These are phyloP conservation scores for Leccinum sublutescens DNA, from an alignment of 768 basidiomycete species.

Conservation along the genomic window DNA sequence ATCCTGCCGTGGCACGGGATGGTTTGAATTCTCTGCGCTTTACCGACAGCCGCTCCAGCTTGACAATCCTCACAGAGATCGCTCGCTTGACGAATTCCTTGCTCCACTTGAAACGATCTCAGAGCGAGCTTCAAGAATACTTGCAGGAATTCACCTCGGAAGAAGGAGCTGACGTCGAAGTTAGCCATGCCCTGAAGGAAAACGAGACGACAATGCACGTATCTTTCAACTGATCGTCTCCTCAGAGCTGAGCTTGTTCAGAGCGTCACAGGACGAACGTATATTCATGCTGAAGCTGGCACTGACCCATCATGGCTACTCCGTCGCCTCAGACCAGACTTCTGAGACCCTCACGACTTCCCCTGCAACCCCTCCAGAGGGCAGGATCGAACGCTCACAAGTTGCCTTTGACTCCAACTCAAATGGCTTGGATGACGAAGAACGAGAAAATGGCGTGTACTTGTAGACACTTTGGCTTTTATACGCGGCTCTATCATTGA, in stretches of 20 bases:
- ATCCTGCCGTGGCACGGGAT: constrained; percentile 67
- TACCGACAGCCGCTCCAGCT: background rate
- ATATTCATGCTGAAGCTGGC: constrained; percentile 67
- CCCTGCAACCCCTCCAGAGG: background rate
- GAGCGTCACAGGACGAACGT: constrained; percentile 78
- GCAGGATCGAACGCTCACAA: constrained; percentile 1
- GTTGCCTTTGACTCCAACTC: constrained; percentile 9
- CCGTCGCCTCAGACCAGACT: constrained; percentile 31
- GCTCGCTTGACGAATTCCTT: constrained; percentile 73
- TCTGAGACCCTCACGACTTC: background rate
- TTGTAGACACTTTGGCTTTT: constrained; percentile 18
- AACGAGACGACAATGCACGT: constrained; percentile 68
- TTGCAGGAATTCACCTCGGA: constrained; percentile 36
- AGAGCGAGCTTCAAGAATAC: constrained; percentile 51
- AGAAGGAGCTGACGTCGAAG: constrained; percentile 49
- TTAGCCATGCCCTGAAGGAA: constrained; percentile 61
- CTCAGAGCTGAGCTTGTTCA: constrained; percentile 31
- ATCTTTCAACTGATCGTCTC: constrained; percentile 24
- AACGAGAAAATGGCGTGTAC: constrained; percentile 24
- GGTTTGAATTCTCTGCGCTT: constrained; percentile 40
- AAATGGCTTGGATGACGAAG: constrained; percentile 17
- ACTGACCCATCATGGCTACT: constrained; percentile 58
- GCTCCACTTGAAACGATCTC: constrained; percentile 58
- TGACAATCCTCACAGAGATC: constrained; percentile 52
- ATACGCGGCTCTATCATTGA: background rate